Conservation (phyloP, 2,329 filamentous ascomycete genomes). For the Colletotrichum caudatum region DNA sequence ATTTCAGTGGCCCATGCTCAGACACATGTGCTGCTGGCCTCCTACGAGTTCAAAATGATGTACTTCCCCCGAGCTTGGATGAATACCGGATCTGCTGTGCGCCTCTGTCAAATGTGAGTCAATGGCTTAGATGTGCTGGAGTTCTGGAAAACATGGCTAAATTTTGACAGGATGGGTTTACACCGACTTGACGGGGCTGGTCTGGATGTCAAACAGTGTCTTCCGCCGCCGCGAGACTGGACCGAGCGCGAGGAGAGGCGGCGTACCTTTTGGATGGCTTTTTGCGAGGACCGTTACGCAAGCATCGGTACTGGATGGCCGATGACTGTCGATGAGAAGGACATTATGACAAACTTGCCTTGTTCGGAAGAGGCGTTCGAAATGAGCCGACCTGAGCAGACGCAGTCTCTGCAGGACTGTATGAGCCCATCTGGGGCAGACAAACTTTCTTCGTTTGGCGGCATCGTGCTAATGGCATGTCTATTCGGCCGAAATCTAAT, state of each 20-base stretch:
- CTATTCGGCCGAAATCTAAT: conserved; percentile 91
- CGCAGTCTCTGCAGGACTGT: conserved; percentile 76
- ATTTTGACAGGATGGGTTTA: conserved; percentile 81
- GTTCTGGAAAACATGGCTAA: conserved; percentile 6
- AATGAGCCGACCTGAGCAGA: conserved; percentile 79
- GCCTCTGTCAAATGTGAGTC: conserved; percentile 83
- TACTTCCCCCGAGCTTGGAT: conserved; percentile 97
- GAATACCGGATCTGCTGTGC: conserved; percentile 84
- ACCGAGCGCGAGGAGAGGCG: conserved; percentile 92
- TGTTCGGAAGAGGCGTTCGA: conserved; percentile 87
- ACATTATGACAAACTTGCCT: conserved; percentile 89
- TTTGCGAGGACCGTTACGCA: conserved; percentile 89
- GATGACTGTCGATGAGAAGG: conserved; percentile 90
- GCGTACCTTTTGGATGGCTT: conserved; percentile 95
- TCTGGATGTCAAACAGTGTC: conserved; percentile 91
- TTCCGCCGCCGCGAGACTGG: conserved; percentile 90
- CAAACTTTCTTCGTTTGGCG: conserved; percentile 81
- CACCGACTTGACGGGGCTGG: conserved; percentile 86
- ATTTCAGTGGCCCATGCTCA: conserved; percentile 90
- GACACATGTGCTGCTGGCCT: conserved; percentile 81
- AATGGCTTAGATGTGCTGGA: not conserved
- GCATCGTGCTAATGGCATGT: conserved; percentile 86
- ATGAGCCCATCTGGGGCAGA: conserved; percentile 78
- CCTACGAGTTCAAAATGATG: conserved; percentile 97
- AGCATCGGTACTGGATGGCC: conserved; percentile 98